Base-by-base conservation (phyloP, 2,329 filamentous ascomycete species). In the Fulvia fulva region DNA sequence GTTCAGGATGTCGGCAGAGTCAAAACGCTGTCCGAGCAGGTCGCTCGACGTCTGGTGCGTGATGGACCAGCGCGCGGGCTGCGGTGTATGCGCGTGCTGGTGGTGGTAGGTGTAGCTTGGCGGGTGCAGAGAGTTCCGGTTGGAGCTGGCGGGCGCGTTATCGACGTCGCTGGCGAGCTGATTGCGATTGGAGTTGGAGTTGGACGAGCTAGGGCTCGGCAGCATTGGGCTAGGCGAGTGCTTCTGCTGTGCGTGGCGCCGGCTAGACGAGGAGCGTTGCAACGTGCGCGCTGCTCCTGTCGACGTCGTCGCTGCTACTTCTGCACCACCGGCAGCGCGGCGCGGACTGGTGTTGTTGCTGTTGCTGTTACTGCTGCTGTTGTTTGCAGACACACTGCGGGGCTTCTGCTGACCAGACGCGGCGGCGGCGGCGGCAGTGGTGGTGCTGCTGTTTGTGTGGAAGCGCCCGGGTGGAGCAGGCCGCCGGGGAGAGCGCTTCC, bases 21-120 rank as follows among this genome's bases (percentile, higher is more conserved):
- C 74, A 68, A 78, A 77, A 60, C 73, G 70, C 60, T 68, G 65
- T 56, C 76, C 76, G 57, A 75, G 67, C 51, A 76, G 68, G 54
- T 74, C 72, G 54, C 65, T 60, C 22, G 67, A 65, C 53, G 65
- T 63, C 66, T 70, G 67, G 47, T 71, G 70, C 51, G 67, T 70
- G 56, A 72, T 63, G 28, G 71, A 71, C 58, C 64, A 63, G 21
- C 66, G 68, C 30, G 50, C 43, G 19, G 46, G 28, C 30, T 55
- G 51, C n/a, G 55, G 51, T 53, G 25, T 47, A 37, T 45, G 56
- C 54, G 56, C 14, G 37, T 47, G 32, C 25, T 56, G 28, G 16
- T 21, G 34, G 19, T 55, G 34, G 45, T 28, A 44, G 37, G 53
- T 51, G 53, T 26, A 51, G 57, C 14, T 55, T n/a, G 43, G 51